Evolutionary conservation across 1,139 yeast genomes (phyloP), one percentile per base, ranked within the genome.

Genomic region (Sugiyamaella paludigena): DNA sequence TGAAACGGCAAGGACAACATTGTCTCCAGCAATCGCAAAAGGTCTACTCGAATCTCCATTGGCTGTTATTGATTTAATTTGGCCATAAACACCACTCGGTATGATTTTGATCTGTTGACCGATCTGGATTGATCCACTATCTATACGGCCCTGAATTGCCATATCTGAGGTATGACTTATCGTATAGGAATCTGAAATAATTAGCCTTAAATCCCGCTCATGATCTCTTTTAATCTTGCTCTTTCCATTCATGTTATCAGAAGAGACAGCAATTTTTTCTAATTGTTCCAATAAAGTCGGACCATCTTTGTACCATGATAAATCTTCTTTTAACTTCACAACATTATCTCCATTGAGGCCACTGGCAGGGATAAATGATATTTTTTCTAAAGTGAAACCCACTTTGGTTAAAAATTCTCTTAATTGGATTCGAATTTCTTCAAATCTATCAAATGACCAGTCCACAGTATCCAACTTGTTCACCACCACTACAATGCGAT

Each of bases 311-410:
- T 83, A 84, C 94, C 95, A 85, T 1, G 56, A 59, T 60, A 67
- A 75, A 5, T 38, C 37, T 53, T 58, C 65, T 57, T 48, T 38
- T 16, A 29, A 28, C 31, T 75, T 75, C 10, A 81, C 82, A 7
- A 92, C 89, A 64, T 92, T 92, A 47, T 78, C 81, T 26, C 99
- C 98, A 1, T 80, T 72, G 41, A 87, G 76, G 0, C 98, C 98
- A 35, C 95, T 84, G 40, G 87, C 80, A 9, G 99, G 98, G 3
- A 92, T 76, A 68, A 85, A 89, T 4, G 70, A 66, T 4, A 87
- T 64, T 54, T 84, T 79, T 1, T 67, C 65, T 2, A 61, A 55
- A 1, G 65, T 57, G 62, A 80, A 89, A 0, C 92, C 91, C 30
- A 87, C 80, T 40, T 59, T 60, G 11, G 75, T 71, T 59, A 94